Conservation (phyloP, 2,329 filamentous ascomycete species). For the Aspergillus niger region DNA sequence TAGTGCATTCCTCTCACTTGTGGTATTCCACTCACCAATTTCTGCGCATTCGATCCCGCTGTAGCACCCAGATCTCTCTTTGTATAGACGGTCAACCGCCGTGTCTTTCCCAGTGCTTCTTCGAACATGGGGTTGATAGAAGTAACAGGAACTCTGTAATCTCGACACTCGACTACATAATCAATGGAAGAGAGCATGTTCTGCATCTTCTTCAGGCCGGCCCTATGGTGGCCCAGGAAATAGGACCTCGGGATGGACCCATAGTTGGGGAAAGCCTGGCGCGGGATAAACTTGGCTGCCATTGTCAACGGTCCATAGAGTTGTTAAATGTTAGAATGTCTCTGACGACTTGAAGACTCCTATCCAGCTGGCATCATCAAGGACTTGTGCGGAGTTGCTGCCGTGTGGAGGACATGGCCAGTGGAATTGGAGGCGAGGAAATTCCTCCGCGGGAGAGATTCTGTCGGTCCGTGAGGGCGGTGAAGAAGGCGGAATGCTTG, state of each 20-base stretch:
- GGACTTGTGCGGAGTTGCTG: background rate
- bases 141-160: slow-evolving; percentile 85
- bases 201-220: slow-evolving; percentile 80
- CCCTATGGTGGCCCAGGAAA: slow-evolving; percentile 88
- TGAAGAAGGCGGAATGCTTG: slow-evolving; percentile 9
- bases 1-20: background rate
- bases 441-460: background rate
- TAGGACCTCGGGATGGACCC: slow-evolving; percentile 82
- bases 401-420: background rate
- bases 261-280: slow-evolving; percentile 70
- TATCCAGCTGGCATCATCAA: slow-evolving; percentile 8
- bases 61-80: slow-evolving; percentile 73
- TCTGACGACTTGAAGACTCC: background rate
- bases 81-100: slow-evolving; percentile 85
- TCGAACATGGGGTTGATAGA: slow-evolving; percentile 91
- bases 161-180: slow-evolving; percentile 90
- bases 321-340: background rate
- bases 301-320: slow-evolving; percentile 16
- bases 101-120: slow-evolving; percentile 68
- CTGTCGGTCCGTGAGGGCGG: slow-evolving; percentile 8
- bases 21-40: slow-evolving; percentile 35
- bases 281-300: slow-evolving; percentile 66
- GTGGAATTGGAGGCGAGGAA: background rate
- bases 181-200: slow-evolving; percentile 76
- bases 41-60: slow-evolving; percentile 42